Evolutionary conservation across 352 stramenopile species (phyloP).

Genomic region (Pythium vanterpoolii): DNA sequence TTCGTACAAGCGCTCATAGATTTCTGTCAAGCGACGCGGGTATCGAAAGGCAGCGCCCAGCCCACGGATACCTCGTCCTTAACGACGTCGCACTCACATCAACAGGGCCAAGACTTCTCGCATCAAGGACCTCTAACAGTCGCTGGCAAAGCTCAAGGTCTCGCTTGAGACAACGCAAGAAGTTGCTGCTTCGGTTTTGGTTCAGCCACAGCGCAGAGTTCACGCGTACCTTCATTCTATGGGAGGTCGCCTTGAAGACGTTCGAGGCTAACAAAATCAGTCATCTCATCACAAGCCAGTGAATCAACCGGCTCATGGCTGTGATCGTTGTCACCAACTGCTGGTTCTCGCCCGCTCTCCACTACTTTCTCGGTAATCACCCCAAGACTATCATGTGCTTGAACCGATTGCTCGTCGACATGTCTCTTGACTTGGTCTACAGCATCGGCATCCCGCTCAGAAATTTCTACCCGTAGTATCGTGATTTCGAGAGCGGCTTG

Average conservation of each 20-base stretch:
- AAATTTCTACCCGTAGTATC: constrained; percentile 9
- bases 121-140: no score
- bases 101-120: no score
- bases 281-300: background rate
- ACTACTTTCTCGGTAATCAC: background rate
- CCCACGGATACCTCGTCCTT: no score
- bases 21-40: background rate
- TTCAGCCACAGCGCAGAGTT: background rate
- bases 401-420: background rate
- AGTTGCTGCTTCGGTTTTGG: background rate
- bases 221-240: background rate
- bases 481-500: constrained; percentile 1
- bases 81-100: background rate
- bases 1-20: background rate
- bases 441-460: constrained; percentile 12
- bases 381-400: background rate
- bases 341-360: constrained; percentile 11
- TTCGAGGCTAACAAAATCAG: constrained; percentile 18
- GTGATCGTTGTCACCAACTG: constrained; percentile 9
- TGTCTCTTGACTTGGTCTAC: constrained; percentile 5
- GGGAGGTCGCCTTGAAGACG: constrained; percentile 12
- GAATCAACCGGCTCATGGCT: constrained; percentile 9
- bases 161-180: background rate
- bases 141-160: background rate
- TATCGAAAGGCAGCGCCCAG: background rate